Evolutionary conservation across 225 moss, liverwort and hornwort genomes (phyloP).

Genomic region (Pseudoscleropodium purum): DNA sequence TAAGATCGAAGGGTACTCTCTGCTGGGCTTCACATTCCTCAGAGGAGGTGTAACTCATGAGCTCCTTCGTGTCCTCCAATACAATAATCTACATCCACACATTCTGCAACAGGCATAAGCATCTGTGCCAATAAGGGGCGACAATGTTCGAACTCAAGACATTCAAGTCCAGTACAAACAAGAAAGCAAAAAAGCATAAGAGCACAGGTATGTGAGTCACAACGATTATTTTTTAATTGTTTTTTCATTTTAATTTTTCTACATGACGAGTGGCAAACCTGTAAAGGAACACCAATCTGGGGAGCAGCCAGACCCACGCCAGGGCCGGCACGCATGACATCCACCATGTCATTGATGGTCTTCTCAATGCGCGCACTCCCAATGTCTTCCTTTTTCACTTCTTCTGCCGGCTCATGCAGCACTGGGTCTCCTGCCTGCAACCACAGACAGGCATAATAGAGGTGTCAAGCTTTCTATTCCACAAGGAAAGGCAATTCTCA

Average conservation of each 20-base stretch:
- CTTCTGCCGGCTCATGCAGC: conserved; percentile 69
- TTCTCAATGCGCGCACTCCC: conserved; percentile 77
- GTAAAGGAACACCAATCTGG: conserved; percentile 82
- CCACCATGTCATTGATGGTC: conserved; percentile 95
- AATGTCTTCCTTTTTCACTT: conserved; percentile 62
- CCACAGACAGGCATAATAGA: neutral
- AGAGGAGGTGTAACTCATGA: conserved; percentile 73
- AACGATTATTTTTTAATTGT: too few relatives aligned
- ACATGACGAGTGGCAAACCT: conserved; percentile 31
- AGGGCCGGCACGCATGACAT: conserved; percentile 86
- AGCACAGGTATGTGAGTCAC: neutral
- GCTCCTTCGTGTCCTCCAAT: conserved; percentile 82
- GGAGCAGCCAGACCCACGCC: conserved; percentile 93
- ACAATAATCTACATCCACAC: conserved; percentile 73
- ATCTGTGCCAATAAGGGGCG: neutral
- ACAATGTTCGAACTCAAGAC: neutral
- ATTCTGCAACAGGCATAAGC: conserved; percentile 28
- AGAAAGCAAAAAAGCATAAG: neutral
- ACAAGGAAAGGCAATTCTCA: neutral
- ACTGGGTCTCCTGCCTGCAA: conserved; percentile 88
- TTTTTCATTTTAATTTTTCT: neutral
- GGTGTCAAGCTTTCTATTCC: neutral
- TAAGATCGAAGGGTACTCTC: conserved; percentile 68
- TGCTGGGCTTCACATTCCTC: conserved; percentile 79
- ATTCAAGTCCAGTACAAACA: neutral